Evolutionary conservation across 1,284 basidiomycete species (phyloP).

Genomic region (Rhizoctonia solani): DNA sequence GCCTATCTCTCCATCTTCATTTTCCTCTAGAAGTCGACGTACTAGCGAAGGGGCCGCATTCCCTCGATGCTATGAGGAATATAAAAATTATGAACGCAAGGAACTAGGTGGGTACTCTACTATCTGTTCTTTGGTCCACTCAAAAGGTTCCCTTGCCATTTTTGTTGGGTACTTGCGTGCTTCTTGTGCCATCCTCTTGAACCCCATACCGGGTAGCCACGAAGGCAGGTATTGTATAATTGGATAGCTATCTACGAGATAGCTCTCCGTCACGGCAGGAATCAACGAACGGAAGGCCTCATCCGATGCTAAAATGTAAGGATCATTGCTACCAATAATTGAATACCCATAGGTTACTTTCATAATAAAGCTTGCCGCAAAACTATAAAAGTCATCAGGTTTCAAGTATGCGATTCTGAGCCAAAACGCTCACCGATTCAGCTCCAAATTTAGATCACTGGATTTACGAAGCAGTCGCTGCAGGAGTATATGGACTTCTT

Average conservation of each 20-base stretch:
- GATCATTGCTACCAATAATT: not conserved
- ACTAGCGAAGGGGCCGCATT: not conserved
- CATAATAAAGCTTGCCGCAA: slow-evolving; percentile 12
- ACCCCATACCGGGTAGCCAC: slow-evolving; percentile 34
- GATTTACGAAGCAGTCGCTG: slow-evolving; percentile 1
- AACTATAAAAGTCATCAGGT: not conserved
- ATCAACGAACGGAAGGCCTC: not conserved
- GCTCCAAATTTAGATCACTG: not conserved
- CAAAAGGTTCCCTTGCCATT: not conserved
- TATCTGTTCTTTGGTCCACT: slow-evolving; percentile 1
- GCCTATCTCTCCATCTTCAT: not conserved
- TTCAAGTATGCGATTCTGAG: not conserved
- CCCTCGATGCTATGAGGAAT: not conserved
- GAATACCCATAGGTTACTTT: slow-evolving; percentile 5
- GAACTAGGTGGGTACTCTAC: no score
- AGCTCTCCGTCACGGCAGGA: not conserved
- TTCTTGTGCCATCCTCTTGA: slow-evolving; percentile 6
- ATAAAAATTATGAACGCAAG: not conserved
- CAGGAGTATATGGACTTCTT: not conserved
- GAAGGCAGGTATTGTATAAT: slow-evolving; percentile 10
- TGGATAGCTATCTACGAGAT: not conserved
- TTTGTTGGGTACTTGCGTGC: not conserved
- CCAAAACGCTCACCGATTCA: not conserved
- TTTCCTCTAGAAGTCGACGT: not conserved
- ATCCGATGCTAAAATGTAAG: not conserved